Conservation (phyloP, 2,329 filamentous ascomycete species). For the Chrysoporthe puriensis region DNA sequence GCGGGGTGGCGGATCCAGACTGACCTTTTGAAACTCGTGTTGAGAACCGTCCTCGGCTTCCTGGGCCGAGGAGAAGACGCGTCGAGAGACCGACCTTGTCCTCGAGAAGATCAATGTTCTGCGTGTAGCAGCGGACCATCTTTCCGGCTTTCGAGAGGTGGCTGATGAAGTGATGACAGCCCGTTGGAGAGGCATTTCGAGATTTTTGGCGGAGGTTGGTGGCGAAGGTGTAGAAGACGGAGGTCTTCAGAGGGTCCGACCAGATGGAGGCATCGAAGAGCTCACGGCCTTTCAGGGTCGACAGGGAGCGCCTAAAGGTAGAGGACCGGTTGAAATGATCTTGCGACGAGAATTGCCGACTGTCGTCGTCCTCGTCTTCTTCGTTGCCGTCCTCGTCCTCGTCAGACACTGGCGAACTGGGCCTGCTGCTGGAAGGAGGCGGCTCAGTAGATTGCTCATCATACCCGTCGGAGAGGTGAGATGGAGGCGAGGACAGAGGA, state of each 20-base stretch:
- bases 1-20: conserved; percentile 7
- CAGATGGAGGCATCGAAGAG: conserved; percentile 74
- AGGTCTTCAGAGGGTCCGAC: conserved; percentile 68
- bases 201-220: conserved; percentile 69
- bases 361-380: conserved; percentile 17
- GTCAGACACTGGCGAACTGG: conserved; percentile 49
- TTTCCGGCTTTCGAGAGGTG: conserved; percentile 69
- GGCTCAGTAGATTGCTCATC: conserved; percentile 38
- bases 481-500: conserved; percentile 61
- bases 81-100: conserved; percentile 70
- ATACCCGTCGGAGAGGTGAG: conserved; percentile 56
- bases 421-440: conserved; percentile 45
- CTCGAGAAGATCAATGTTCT: conserved; percentile 77
- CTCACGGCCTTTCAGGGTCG: conserved; percentile 71
- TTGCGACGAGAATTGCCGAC: conserved; percentile 35
- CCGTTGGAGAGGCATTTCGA: conserved; percentile 64
- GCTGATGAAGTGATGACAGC: conserved; percentile 70
- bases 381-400: conserved; percentile 34
- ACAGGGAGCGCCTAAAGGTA: conserved; percentile 42
- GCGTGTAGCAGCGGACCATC: conserved; percentile 72
- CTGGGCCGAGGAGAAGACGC: conserved; percentile 63
- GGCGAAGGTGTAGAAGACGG: conserved; percentile 74
- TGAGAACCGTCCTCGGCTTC: conserved; percentile 63
- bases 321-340: conserved; percentile 36
- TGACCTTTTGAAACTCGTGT: conserved; percentile 33